Conservation (phyloP, 2,329 filamentous ascomycete genomes). For the Ophiosphaerella herpotricha region DNA sequence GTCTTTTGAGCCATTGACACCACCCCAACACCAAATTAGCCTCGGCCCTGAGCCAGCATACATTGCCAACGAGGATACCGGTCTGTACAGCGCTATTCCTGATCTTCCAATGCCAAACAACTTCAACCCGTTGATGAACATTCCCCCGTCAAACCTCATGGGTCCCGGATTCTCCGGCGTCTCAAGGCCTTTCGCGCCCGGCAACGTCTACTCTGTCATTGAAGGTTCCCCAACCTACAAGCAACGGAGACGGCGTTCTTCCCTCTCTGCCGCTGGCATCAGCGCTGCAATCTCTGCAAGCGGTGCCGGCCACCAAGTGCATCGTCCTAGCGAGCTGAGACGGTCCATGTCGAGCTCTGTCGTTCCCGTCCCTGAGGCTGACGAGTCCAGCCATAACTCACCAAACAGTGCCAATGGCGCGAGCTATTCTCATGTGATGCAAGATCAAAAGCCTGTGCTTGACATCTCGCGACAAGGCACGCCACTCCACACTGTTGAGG, state of each 20-base stretch:
- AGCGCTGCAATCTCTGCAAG: constrained; percentile 69
- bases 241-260: constrained; percentile 91
- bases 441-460: constrained; percentile 73
- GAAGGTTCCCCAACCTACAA: constrained; percentile 99
- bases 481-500: constrained; percentile 83
- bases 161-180: constrained; percentile 78
- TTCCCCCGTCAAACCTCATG: constrained; percentile 82
- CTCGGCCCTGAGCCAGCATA: constrained; percentile 90
- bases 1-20: constrained; percentile 95
- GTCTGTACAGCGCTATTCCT: constrained; percentile 91
- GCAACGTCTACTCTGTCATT: constrained; percentile 92
- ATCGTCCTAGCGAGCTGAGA: constrained; percentile 87
- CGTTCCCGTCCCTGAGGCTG: constrained; percentile 77
- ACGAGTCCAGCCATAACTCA: constrained; percentile 78
- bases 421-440: constrained; percentile 61
- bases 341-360: constrained; percentile 89
- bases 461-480: constrained; percentile 89
- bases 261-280: constrained; percentile 82
- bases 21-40: constrained; percentile 84
- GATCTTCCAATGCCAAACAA: constrained; percentile 78
- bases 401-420: constrained; percentile 72
- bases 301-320: constrained; percentile 61
- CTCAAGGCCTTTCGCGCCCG: constrained; percentile 67
- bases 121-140: constrained; percentile 87
- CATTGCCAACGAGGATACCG: constrained; percentile 97